These are phyloP conservation scores for Acorus gramineus DNA, from an alignment of 106 monocot genomes.

Conservation along the genomic window DNA sequence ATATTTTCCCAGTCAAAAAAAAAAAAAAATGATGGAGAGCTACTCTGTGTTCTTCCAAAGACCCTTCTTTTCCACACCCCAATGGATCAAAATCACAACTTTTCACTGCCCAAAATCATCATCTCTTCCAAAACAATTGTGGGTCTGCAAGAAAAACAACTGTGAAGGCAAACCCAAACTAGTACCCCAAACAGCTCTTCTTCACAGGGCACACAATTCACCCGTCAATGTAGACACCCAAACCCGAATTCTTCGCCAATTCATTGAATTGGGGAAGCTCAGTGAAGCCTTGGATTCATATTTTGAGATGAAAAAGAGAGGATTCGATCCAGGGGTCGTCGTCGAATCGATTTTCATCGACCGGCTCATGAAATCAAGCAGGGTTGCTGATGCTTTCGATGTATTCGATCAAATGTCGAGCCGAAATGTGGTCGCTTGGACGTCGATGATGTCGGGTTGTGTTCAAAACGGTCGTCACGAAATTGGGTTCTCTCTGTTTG, in stretches of 20 bases:
- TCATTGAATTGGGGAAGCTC: constrained; percentile 22
- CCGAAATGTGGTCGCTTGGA: constrained; percentile 59
- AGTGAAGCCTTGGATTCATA: constrained; percentile 26
- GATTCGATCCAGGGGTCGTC: constrained; percentile 29
- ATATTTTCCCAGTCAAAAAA: too few relatives aligned
- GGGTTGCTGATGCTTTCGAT: constrained; percentile 28
- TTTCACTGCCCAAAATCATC: too few relatives aligned
- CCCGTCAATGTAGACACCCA: not conserved
- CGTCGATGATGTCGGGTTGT: constrained; percentile 57
- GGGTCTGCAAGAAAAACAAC: too few relatives aligned
- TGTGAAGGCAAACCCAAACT: too few relatives aligned
- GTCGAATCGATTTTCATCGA: constrained; percentile 48
- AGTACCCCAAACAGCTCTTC: too few relatives aligned
- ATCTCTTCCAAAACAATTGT: too few relatives aligned
- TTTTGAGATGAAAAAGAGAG: constrained; percentile 8
- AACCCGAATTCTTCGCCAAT: constrained; percentile 22
- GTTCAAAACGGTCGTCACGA: constrained; percentile 17
- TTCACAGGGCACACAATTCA: too few relatives aligned
- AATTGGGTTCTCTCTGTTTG: constrained; percentile 34
- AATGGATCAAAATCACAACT: too few relatives aligned
- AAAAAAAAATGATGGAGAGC: too few relatives aligned
- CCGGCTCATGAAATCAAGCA: constrained; percentile 35
- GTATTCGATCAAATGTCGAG: constrained; percentile 61
- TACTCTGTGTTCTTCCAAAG: too few relatives aligned
- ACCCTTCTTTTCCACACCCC: too few relatives aligned